Base-by-base conservation (phyloP, 768 basidiomycete species). In the Collybia sordida region DNA sequence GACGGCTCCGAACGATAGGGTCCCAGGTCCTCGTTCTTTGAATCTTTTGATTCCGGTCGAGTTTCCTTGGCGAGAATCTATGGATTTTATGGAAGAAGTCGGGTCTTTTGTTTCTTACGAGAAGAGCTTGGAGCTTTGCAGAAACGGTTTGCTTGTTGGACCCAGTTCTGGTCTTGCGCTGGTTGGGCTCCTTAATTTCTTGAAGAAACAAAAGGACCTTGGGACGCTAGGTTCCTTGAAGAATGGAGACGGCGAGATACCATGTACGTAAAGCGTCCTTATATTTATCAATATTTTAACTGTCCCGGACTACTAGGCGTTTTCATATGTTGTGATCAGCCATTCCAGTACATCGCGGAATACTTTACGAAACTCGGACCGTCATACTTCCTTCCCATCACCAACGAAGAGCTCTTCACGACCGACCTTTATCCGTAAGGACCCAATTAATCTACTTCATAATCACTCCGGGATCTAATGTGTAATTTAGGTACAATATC, bases 261-360 rank as follows among this genome's bases (percentile, higher is more conserved):
- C 55, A 3, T 62, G 61, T 60, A 35, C 27, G 49, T 49, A 7
- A 4, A 3, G 28, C 4, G 7, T 9, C n/a, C n/a, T 22, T 23
- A 21, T 28, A 15, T 36, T 23, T 14, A 25, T 25, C 15, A 25
- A 21, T 19, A 9, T 28, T 27, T n/a, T 15, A 34, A 45, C n/a
- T 34, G 9, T 19, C 22, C 18, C 12, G 9, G 3, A 40, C n/a
- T 3, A 24, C 2, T 27, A 63, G 61, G 61, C 42, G 57, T 47
- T 4, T 63, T 63, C 51, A 63, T 60, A 24, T 59, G 57, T 40
- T 59, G 57, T 36, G 61, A 63, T 42, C 57, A 55, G 50, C 61
- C 61, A 2, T 63, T 59, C 53, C 59, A 63, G 35, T 63, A 63
- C 47, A 59, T 63, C 40, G 37, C 46, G 1, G 61, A 63, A 37